phyloP scores from a whole-genome alignment of 768 basidiomycete species.

The Suillus sp. region DNA sequence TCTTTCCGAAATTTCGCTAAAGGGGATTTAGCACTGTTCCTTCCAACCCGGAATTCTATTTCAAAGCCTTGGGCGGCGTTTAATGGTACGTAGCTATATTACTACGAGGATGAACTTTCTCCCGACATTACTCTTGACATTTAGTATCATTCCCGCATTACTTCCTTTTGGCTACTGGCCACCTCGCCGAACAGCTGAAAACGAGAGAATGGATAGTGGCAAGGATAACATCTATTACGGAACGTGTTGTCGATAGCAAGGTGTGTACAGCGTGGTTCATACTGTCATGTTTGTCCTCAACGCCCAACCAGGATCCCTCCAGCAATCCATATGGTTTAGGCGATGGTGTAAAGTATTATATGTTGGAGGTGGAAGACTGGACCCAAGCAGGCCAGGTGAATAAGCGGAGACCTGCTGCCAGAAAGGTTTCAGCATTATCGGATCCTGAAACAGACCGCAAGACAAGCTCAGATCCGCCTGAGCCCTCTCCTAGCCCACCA shows the following conservation, averaged over 20 bases:
- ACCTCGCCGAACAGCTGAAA: slow-evolving; percentile 86
- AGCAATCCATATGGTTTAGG: slow-evolving; percentile 90
- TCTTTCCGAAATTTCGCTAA: slow-evolving; percentile 94
- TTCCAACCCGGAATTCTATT: slow-evolving; percentile 93
- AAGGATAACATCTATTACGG: slow-evolving; percentile 84
- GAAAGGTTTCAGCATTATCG: slow-evolving; percentile 46
- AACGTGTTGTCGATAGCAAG: slow-evolving; percentile 79
- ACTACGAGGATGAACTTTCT: slow-evolving; percentile 3
- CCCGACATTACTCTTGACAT: slow-evolving; percentile 35
- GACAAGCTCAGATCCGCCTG: slow-evolving; percentile 19
- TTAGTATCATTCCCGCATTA: slow-evolving; percentile 96
- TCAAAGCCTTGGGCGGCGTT: slow-evolving; percentile 98
- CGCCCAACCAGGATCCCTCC: slow-evolving; percentile 60
- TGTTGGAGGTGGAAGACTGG: slow-evolving; percentile 95
- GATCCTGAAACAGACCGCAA: slow-evolving; percentile 44
- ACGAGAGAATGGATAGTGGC: slow-evolving; percentile 95
- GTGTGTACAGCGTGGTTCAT: slow-evolving; percentile 42
- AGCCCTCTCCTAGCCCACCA: slow-evolving; percentile 42
- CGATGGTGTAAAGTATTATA: slow-evolving; percentile 89
- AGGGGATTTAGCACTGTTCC: slow-evolving; percentile 92
- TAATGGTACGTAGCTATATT: slow-evolving; percentile 64
- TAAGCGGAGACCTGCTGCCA: slow-evolving; percentile 57
- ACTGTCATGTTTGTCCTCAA: neutral
- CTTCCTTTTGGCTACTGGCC: slow-evolving; percentile 87
- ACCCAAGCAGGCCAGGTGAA: slow-evolving; percentile 67